Evolutionary conservation across 164 flowering plant species (phyloP), one percentile per base, ranked within the genome.

Genomic region (Dillenia turbinata): DNA sequence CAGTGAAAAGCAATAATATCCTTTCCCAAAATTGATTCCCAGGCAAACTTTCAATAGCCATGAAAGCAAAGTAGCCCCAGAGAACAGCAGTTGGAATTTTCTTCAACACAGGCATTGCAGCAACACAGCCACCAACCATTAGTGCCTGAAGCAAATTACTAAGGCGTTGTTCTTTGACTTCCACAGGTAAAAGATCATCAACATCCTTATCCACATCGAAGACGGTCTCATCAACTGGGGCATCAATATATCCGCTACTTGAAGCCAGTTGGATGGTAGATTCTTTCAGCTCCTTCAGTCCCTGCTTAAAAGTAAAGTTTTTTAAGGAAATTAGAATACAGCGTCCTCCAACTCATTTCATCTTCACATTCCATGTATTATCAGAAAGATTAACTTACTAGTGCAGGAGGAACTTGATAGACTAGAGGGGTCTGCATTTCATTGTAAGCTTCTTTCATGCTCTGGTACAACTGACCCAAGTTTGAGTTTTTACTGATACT

Each of bases 1-100:
- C 93, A 33, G 94, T 90, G 69, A 92, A 90, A 60, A 92, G 92
- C 65, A 86, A 66, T 66, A 92, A 69, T 59, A 90, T 84, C 64
- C 98, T 85, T 81, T 92, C 98, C 98, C 98, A 92, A 52, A 85
- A 90, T 60, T 92, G 97, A 71, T 90, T 92, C 64, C 98, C 98
- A 2, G 98, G 97, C 80, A 92, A 83, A 79, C 96, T 92, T 68
- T 92, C 98, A 56, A 92, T 90, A 49, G 98, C 98, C 98, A 92
- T 92, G 81, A 85, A 92, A 58, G 98, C 98, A 75, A 92, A 92
- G 74, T 92, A 92, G 2, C 98, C 98, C 98, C 98, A 92, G 49
- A 92, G 92, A 58, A 92, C 98, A 9, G 98, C 85, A 63, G 96
- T 90, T 45, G 98, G 98, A 55, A 92, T 92, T 71, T 77, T 88